These are phyloP conservation scores for Barnettozyma vustinii DNA, from an alignment of 805 yeast genomes.

Conservation along the genomic window DNA sequence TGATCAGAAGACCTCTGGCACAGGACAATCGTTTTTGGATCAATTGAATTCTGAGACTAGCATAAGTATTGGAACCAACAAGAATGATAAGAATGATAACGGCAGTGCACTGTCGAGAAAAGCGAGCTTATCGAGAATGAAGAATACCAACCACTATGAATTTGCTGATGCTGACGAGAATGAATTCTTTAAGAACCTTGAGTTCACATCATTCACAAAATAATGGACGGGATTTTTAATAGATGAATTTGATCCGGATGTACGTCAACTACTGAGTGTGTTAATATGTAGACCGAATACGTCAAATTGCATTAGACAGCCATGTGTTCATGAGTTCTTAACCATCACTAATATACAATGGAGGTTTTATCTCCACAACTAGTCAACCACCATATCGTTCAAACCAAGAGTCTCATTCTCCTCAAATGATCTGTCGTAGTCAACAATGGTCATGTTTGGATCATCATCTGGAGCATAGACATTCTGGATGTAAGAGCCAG, in stretches of 20 bases:
- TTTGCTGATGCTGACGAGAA: constrained; percentile 21
- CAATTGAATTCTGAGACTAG: constrained; percentile 13
- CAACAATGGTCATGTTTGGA: constrained; percentile 91
- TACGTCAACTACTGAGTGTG: too few species aligned
- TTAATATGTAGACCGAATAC: too few species aligned
- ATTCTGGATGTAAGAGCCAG: constrained; percentile 92
- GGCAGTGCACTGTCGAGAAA: constrained; percentile 7
- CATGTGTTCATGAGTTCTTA: neutral
- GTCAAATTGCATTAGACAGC: neutral
- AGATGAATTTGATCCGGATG: neutral
- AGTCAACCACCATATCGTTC: constrained; percentile 34
- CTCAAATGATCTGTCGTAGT: constrained; percentile 80
- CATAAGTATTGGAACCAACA: neutral
- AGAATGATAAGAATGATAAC: neutral
- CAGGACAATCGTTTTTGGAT: constrained; percentile 22
- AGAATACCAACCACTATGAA: constrained; percentile 18
- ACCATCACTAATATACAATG: neutral
- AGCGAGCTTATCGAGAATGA: constrained; percentile 13
- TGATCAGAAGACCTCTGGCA: constrained; percentile 12
- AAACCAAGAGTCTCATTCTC: constrained; percentile 93
- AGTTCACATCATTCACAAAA: constrained; percentile 25
- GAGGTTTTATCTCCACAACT: neutral
- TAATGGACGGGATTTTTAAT: constrained; percentile 3
- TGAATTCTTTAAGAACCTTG: constrained; percentile 22
- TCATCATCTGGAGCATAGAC: constrained; percentile 98